A percentile compares a stretch with the other conserved stretches of the same genome.
Evolutionary conservation across 2,329 filamentous ascomycete genomes (phyloP).

Genomic region (Aspergillus eucalypticola): DNA sequence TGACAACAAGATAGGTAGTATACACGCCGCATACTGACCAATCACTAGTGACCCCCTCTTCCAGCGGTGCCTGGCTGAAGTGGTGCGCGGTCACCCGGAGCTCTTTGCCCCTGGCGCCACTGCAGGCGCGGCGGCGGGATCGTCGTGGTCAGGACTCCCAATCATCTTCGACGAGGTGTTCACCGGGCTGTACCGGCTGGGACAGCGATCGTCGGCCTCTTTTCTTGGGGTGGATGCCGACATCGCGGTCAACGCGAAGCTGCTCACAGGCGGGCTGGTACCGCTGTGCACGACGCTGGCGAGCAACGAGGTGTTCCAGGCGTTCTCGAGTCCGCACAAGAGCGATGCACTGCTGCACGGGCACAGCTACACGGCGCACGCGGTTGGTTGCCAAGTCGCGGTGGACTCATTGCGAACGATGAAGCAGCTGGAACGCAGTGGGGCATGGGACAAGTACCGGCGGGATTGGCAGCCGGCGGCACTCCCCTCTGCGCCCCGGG

Average conservation of each 20-base stretch:
- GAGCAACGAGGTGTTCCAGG: constrained; percentile 70
- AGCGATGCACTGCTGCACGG: constrained; percentile 78
- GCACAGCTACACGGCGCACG: constrained; percentile 83
- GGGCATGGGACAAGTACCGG: constrained; percentile 60
- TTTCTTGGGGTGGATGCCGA: constrained; percentile 71
- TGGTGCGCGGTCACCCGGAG: constrained; percentile 61
- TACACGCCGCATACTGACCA: neutral
- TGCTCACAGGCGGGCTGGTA: constrained; percentile 76
- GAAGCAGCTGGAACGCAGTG: constrained; percentile 56
- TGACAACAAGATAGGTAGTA: neutral
- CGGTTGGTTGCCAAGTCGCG: constrained; percentile 77
- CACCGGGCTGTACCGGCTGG: constrained; percentile 79
- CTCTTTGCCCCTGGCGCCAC: constrained; percentile 50
- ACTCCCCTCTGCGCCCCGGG: neutral
- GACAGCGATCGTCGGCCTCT: constrained; percentile 67
- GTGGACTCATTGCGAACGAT: constrained; percentile 65
- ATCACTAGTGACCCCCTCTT: constrained; percentile 71
- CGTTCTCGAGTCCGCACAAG: constrained; percentile 72
- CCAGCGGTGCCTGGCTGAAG: constrained; percentile 68
- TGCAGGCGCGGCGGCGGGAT: constrained; percentile 6
- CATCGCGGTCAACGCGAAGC: constrained; percentile 78
- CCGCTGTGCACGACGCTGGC: constrained; percentile 76
- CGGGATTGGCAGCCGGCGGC: constrained; percentile 45
- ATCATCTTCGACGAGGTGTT: constrained; percentile 86
- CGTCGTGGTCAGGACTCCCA: constrained; percentile 70